A percentile compares a stretch with the other conserved stretches of the same genome.
Evolutionary conservation across 495 filamentous ascomycete genomes (phyloP).

Genomic region (Tuber calosporum): DNA sequence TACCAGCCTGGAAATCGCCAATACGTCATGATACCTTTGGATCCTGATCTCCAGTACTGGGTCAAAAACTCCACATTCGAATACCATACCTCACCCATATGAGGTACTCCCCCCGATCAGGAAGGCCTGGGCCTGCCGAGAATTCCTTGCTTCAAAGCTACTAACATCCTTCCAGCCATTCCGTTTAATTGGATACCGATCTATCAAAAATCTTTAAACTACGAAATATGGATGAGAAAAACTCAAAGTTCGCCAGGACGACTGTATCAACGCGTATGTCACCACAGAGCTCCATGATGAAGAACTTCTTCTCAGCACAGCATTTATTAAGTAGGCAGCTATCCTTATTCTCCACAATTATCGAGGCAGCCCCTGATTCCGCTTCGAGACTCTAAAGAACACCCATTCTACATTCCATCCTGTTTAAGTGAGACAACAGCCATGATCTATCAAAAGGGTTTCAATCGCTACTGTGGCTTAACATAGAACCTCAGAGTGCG

Average conservation of each 20-base stretch:
- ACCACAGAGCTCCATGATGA: slow-evolving; percentile 82
- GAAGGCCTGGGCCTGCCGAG: slow-evolving; percentile 88
- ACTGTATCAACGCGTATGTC: slow-evolving; percentile 94
- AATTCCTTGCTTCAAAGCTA: slow-evolving; percentile 81
- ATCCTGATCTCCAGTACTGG: not conserved
- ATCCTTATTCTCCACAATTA: slow-evolving; percentile 94
- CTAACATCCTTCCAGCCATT: slow-evolving; percentile 88
- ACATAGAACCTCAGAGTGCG: too few relatives aligned
- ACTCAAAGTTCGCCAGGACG: slow-evolving; percentile 89
- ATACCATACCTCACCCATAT: slow-evolving; percentile 95
- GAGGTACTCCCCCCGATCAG: slow-evolving; percentile 77
- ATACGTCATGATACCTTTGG: not conserved
- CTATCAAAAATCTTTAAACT: slow-evolving; percentile 83
- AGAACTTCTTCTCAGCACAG: slow-evolving; percentile 76
- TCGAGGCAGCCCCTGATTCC: slow-evolving; percentile 47
- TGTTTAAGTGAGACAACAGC: too few relatives aligned
- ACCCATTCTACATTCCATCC: too few relatives aligned
- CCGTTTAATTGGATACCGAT: slow-evolving; percentile 82
- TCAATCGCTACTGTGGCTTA: too few relatives aligned
- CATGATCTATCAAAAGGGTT: too few relatives aligned
- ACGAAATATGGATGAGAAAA: slow-evolving; percentile 94
- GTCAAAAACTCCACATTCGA: slow-evolving; percentile 81
- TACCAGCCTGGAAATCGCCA: slow-evolving; percentile 12
- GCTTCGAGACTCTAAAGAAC: too few relatives aligned
- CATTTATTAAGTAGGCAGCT: slow-evolving; percentile 97